Base-by-base conservation (phyloP, 441 rosid species). In the Euphorbia celastroides region DNA sequence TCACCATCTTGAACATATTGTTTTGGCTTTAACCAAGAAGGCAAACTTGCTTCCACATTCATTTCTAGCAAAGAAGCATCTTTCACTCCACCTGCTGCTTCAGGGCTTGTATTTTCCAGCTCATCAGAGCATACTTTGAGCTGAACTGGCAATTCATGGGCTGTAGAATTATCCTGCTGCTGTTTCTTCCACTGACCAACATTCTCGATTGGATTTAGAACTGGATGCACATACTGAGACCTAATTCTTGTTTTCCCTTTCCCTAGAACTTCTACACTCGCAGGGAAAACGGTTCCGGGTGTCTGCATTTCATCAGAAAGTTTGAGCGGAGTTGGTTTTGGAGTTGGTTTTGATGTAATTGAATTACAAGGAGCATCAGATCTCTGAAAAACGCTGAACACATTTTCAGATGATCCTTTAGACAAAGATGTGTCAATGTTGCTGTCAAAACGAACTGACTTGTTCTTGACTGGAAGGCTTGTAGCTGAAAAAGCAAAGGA, bases 221-320 rank as follows among this genome's bases (percentile, higher is more conserved):
- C 84, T 13, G 95, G 68, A 78, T 83, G 77, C 48, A 85, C 96
- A 75, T 85, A 89, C 68, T 89, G 88, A 20, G 96, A 85, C 74
- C 92, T 88, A 67, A 91, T 72, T 72, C 81, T 79, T 25, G 75
- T 74, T 75, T 80, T 89, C 61, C 86, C 84, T 74, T 63, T 75
- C 13, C 73, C 79, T 26, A 73, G 68, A 67, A 64, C 70, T 48
- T 80, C 89, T 42, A 81, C 19, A 64, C 80, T 82, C 57, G 86
- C 72, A 62, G 96, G 90, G 69, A 80, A 94, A 75, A 81, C 80
- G 54, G 99, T 91, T 73, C 96, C 99, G 0, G 99, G 97, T 72
- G 99, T 94, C 77, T 94, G 97, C 96, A 94, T 89, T 67, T 88
- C 99, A 68, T 89, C 89, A 46, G 87, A 83, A 70, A 94, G 77